These are phyloP conservation scores for Lavandula angustifolia DNA, from an alignment of 257 asterid genomes.

Conservation along the genomic window DNA sequence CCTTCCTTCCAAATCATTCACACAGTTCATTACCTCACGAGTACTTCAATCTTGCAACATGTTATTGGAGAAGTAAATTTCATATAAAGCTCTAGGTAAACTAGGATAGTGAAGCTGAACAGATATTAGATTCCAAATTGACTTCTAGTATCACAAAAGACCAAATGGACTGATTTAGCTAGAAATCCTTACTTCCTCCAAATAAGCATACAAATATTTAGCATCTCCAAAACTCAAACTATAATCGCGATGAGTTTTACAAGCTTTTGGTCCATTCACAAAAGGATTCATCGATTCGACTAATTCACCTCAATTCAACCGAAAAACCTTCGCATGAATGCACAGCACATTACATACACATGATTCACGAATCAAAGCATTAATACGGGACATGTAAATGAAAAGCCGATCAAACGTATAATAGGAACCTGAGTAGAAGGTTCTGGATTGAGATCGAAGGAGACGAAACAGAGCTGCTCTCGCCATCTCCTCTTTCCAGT, in stretches of 20 bases:
- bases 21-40: neutral
- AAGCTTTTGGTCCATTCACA: neutral
- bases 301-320: constrained; percentile 8
- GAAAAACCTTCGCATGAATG: neutral
- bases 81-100: neutral
- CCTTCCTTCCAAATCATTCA: constrained; percentile 2
- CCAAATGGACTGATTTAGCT: neutral
- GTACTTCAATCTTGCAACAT: neutral
- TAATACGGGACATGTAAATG: neutral
- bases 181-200: neutral
- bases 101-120: neutral
- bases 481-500: constrained; percentile 43
- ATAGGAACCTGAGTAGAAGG: constrained; percentile 53
- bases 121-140: neutral
- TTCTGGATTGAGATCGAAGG: constrained; percentile 54
- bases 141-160: neutral
- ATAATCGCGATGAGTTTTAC: neutral
- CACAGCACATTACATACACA: constrained; percentile 3
- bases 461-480: constrained; percentile 57
- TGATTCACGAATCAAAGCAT: neutral
- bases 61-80: neutral
- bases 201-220: neutral
- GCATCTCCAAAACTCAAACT: neutral
- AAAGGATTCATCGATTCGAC: neutral
- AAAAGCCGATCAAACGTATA: neutral